These are phyloP conservation scores for Amphibolis antarctica DNA, from an alignment of 106 monocot species.

Conservation along the genomic window DNA sequence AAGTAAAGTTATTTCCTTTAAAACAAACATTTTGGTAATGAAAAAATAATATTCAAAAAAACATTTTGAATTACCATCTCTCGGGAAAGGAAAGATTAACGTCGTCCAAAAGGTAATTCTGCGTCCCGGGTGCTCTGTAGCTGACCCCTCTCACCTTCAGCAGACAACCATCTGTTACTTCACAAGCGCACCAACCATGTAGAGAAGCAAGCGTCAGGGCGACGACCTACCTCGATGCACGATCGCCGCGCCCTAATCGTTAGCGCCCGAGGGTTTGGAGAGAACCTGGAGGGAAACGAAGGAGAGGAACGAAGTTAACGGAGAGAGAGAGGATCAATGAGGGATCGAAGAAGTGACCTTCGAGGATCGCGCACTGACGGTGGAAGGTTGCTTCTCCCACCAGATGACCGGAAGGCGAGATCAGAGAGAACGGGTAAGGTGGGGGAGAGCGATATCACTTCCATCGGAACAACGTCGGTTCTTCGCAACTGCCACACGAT, in stretches of 20 bases:
- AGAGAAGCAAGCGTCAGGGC: background rate
- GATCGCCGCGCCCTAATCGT: constrained; percentile 7
- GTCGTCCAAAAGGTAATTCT: constrained; percentile 57
- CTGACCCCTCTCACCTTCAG: constrained; percentile 64
- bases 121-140: constrained; percentile 78
- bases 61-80: constrained; percentile 38
- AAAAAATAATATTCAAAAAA: background rate
- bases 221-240: background rate
- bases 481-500: too few relatives aligned
- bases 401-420: too few relatives aligned
- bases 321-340: background rate
- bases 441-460: too few relatives aligned
- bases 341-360: background rate
- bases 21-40: too few relatives aligned
- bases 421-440: too few relatives aligned
- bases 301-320: background rate
- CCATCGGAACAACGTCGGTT: too few relatives aligned
- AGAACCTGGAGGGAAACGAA: background rate
- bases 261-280: background rate
- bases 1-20: background rate
- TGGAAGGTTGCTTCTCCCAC: too few relatives aligned
- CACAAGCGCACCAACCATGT: background rate
- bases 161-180: background rate
- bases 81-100: constrained; percentile 70
- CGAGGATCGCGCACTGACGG: too few relatives aligned